Evolutionary conservation across 202 grass and related monocot species (phyloP).

Genomic region (Setaria italica): DNA sequence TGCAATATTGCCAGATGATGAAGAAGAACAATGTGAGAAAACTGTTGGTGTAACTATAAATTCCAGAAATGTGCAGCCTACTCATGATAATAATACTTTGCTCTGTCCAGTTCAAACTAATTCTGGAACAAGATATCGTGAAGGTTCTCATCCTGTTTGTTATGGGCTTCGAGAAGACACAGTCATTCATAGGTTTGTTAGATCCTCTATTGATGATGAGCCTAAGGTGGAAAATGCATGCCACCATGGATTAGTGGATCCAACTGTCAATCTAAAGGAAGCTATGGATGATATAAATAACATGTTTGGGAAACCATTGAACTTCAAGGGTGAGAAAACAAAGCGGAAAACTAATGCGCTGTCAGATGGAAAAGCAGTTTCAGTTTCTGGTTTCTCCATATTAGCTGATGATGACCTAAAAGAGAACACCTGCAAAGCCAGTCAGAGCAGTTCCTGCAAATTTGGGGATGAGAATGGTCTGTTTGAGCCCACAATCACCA

Average conservation of each 20-base stretch:
- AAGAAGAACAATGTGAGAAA: conserved; percentile 50
- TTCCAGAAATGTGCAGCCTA: conserved; percentile 36
- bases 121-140: conserved; percentile 22
- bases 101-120: conserved; percentile 32
- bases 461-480: conserved; percentile 55
- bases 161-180: conserved; percentile 65
- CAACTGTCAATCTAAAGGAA: conserved; percentile 90
- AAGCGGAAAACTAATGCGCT: conserved; percentile 49
- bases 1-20: conserved; percentile 72
- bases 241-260: conserved; percentile 88
- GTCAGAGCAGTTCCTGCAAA: conserved; percentile 43
- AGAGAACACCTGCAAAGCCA: conserved; percentile 43
- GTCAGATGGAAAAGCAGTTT: not conserved
- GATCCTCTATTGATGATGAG: conserved; percentile 76
- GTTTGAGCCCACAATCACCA: conserved; percentile 91
- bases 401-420: conserved; percentile 68
- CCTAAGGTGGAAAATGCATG: conserved; percentile 88
- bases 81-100: conserved; percentile 17
- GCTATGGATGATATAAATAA: conserved; percentile 91
- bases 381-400: conserved; percentile 65
- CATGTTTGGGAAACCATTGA: conserved; percentile 87
- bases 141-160: conserved; percentile 27
- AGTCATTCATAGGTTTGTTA: conserved; percentile 83
- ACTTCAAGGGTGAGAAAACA: conserved; percentile 63
- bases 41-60: conserved; percentile 15